Evolutionary conservation across 305 asterid genomes (phyloP).

Genomic region (Galium porrigens): DNA sequence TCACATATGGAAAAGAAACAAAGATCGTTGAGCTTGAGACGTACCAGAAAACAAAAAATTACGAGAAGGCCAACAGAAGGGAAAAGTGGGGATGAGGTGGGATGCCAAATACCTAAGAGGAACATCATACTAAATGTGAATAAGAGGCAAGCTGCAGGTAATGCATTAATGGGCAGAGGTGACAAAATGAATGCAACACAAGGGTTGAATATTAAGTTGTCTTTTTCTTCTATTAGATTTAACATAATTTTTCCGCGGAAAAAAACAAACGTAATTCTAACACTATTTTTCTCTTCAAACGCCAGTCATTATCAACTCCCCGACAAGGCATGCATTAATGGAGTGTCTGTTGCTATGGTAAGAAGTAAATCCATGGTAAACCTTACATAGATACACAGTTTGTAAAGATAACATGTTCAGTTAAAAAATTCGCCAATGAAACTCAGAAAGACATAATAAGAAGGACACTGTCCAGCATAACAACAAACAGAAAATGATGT

Average conservation of each 20-base stretch:
- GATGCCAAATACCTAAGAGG: neutral
- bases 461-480: neutral
- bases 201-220: neutral
- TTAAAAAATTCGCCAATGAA: neutral
- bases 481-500: neutral
- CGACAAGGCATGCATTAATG: neutral
- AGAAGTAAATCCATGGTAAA: neutral
- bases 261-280: neutral
- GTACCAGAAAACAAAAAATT: too few relatives aligned
- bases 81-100: neutral
- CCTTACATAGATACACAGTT: neutral
- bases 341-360: neutral
- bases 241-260: neutral
- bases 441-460: neutral
- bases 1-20: neutral
- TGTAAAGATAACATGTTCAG: neutral
- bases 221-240: neutral
- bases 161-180: too few relatives aligned
- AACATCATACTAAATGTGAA: neutral
- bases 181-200: neutral
- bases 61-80: neutral
- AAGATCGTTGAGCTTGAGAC: too few relatives aligned
- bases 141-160: neutral
- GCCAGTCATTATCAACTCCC: neutral
- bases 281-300: neutral